phyloP scores from a whole-genome alignment of 345 rosid genomes.

The Abelmoschus esculentus region DNA sequence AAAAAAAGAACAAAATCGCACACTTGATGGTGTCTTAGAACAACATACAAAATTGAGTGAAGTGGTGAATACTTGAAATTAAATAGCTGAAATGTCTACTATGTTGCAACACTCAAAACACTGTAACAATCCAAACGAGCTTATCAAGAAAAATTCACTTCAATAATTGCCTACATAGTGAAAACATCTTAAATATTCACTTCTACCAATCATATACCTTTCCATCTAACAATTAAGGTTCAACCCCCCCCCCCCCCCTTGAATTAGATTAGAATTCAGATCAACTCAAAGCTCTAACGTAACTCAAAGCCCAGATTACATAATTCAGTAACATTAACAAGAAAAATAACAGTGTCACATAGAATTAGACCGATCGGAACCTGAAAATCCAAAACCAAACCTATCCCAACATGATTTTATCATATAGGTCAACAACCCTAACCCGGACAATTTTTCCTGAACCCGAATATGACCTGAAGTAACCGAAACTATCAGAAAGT shows the following conservation, averaged over 20 bases:
- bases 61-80: neutral
- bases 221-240: neutral
- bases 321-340: too few species aligned
- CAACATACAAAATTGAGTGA: neutral
- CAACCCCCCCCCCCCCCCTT: neutral
- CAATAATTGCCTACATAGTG: neutral
- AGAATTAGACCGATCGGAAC: too few species aligned
- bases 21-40: neutral
- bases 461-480: neutral
- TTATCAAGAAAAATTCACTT: neutral
- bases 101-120: neutral
- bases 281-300: neutral
- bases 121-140: neutral
- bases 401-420: too few species aligned
- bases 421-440: too few species aligned
- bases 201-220: neutral
- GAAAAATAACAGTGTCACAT: too few species aligned
- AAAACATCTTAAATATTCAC: neutral
- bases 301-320: neutral
- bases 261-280: neutral
- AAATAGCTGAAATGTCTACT: neutral
- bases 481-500: too few species aligned
- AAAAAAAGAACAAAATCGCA: neutral
- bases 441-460: too few species aligned
- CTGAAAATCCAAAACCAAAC: too few species aligned